These are phyloP conservation scores for Apiotrichum porosum DNA, from an alignment of 1,284 basidiomycete species.

Conservation along the genomic window DNA sequence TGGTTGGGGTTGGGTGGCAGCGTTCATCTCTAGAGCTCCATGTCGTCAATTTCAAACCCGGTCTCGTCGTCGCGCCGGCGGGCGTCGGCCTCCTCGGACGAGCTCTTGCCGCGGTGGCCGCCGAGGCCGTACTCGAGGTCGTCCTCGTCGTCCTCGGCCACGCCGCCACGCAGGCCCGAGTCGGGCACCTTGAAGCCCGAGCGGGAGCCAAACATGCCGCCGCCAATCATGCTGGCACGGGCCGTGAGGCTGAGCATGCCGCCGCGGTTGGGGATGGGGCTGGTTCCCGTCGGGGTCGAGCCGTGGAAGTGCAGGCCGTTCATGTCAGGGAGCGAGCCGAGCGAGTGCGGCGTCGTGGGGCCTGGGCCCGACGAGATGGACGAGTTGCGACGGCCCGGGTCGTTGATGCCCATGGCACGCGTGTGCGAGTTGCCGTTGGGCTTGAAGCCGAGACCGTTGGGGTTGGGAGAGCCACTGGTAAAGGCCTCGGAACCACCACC, in stretches of 20 bases:
- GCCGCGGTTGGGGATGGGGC: constrained; percentile 27
- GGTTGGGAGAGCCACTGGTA: constrained; percentile 9
- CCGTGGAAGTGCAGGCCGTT: constrained; percentile 36
- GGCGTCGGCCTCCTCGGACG: constrained; percentile 36
- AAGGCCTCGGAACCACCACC: constrained; percentile 26
- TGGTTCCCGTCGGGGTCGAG: constrained; percentile 17
- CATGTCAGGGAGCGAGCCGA: constrained; percentile 41
- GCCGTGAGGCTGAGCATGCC: constrained; percentile 21
- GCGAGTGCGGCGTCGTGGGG: constrained; percentile 29
- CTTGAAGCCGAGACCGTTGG: constrained; percentile 9
- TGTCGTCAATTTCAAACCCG: constrained; percentile 19
- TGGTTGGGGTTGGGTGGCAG: too few species aligned
- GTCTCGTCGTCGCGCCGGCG: constrained; percentile 22
- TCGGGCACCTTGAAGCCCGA: constrained; percentile 23
- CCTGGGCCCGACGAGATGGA: constrained; percentile 22
- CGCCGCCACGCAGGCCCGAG: constrained; percentile 32
- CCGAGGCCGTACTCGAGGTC: constrained; percentile 15
- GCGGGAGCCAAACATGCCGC: constrained; percentile 39
- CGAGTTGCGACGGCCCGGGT: constrained; percentile 10
- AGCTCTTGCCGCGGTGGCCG: constrained; percentile 16
- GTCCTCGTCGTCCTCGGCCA: constrained; percentile 38
- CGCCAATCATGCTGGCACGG: constrained; percentile 38
- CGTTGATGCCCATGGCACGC: constrained; percentile 13
- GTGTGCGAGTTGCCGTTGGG: neutral
- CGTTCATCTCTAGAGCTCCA: constrained; percentile 19